Conservation (phyloP, 1,284 basidiomycete genomes). For the Cystobasidium slooffiae region DNA sequence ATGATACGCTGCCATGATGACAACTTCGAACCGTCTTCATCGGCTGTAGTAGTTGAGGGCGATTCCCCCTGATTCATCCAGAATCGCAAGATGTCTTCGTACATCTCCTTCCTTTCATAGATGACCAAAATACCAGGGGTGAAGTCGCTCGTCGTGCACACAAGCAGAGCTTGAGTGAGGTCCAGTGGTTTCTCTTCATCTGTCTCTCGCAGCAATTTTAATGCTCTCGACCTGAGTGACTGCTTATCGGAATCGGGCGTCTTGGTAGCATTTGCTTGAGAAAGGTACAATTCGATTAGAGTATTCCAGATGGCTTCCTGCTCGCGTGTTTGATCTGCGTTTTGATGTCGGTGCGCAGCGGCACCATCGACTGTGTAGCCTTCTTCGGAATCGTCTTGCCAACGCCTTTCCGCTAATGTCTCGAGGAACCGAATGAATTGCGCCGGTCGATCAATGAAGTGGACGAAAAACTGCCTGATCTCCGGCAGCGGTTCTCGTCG, state of each 20-base stretch:
- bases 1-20: slow-evolving; percentile 65
- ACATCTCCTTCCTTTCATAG: slow-evolving; percentile 94
- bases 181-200: slow-evolving; percentile 74
- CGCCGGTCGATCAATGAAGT: slow-evolving; percentile 86
- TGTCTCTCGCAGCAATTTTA: slow-evolving; percentile 59
- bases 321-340: slow-evolving; percentile 65
- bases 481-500: slow-evolving; percentile 63
- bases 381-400: background rate
- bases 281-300: slow-evolving; percentile 86
- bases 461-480: slow-evolving; percentile 85
- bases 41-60: background rate
- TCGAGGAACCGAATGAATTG: slow-evolving; percentile 89
- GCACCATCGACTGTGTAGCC: background rate
- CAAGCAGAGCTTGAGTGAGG: slow-evolving; percentile 83
- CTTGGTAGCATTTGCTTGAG: slow-evolving; percentile 14
- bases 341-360: background rate
- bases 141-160: slow-evolving; percentile 83
- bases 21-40: background rate
- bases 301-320: slow-evolving; percentile 95
- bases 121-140: slow-evolving; percentile 82
- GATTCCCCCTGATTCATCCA: slow-evolving; percentile 65
- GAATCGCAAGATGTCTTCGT: slow-evolving; percentile 89
- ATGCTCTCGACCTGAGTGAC: slow-evolving; percentile 64
- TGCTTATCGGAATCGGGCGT: slow-evolving; percentile 31
- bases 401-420: slow-evolving; percentile 76